phyloP scores from a whole-genome alignment of 2,329 filamentous ascomycete genomes.

The Mycosphaerelloides madeirae region DNA sequence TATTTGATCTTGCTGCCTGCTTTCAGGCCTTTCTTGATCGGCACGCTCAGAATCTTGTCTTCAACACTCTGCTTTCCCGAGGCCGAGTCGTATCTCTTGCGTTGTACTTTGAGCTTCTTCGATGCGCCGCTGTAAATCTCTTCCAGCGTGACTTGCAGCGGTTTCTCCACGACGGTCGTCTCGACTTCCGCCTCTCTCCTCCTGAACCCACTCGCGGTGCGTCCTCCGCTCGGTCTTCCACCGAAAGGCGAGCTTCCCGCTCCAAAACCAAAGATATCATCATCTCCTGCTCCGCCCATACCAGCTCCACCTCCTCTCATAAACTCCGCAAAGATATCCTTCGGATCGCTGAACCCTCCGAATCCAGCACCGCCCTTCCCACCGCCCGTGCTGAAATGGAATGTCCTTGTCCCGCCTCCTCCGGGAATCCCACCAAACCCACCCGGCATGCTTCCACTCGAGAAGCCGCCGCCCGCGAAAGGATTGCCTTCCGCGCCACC shows the following conservation, averaged over 20 bases:
- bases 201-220: slow-evolving; percentile 30
- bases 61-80: slow-evolving; percentile 78
- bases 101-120: slow-evolving; percentile 98
- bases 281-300: slow-evolving; percentile 45
- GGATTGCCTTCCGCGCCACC: slow-evolving; percentile 37
- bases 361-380: slow-evolving; percentile 61
- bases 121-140: slow-evolving; percentile 81
- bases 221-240: slow-evolving; percentile 41
- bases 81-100: slow-evolving; percentile 81
- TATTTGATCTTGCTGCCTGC: slow-evolving; percentile 99
- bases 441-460: slow-evolving; percentile 37
- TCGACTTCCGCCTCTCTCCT: slow-evolving; percentile 63
- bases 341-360: slow-evolving; percentile 69
- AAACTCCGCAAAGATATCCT: slow-evolving; percentile 82
- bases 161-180: slow-evolving; percentile 83
- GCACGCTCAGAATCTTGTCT: slow-evolving; percentile 87
- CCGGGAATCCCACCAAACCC: slow-evolving; percentile 50
- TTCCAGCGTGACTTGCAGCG: slow-evolving; percentile 75
- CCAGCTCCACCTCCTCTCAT: slow-evolving; percentile 56
- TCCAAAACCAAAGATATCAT: slow-evolving; percentile 51
- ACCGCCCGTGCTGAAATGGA: slow-evolving; percentile 60
- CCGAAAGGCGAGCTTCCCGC: slow-evolving; percentile 34
- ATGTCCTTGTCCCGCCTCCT: slow-evolving; percentile 47
- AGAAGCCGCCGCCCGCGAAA: slow-evolving; percentile 55
- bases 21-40: slow-evolving; percentile 92